Evolutionary conservation across 495 filamentous ascomycete genomes (phyloP), one percentile per base, ranked within the genome.

Genomic region (Podospora australis): DNA sequence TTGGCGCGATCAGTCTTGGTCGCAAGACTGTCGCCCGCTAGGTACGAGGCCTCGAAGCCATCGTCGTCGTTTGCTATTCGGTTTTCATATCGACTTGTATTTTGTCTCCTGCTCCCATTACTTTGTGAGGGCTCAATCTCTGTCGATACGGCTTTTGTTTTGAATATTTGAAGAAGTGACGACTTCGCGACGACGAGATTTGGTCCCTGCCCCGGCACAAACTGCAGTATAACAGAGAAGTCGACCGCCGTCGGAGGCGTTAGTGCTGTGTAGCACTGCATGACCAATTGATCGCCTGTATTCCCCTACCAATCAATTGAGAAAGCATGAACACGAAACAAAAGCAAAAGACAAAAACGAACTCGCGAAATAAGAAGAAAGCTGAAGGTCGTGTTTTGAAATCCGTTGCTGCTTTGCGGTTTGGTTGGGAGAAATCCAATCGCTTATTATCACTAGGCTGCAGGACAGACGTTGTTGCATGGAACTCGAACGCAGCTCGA

Each of bases 211-310:
- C 86, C 69, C 23, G 81, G 82, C 34, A 83, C 69, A 59, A 99
- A 91, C 17, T 88, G 80, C 14, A 95, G 67, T 35, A 75, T 77
- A 58, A 97, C 64, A 28, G 91, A 87, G 70, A 95, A 86, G 48
- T 88, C 88, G 60, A 99, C 88, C 56, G 89, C 88, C 58, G 88
- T 94, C 17, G 92, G 89, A 69, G 92, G 83, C 55, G 88, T 80
- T 59, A 99, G 70, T 74, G 96, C 90, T 53, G 87, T 88, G 72
- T 96, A 97, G 71, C 74, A 77, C 59, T 80, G 77, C 77, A 80
- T 80, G 4, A 26, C 10, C n/a, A n/a, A n/a, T n/a, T n/a, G n/a
- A n/a, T n/a, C n/a, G n/a, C n/a, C n/a, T n/a, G n/a, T n/a, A n/a
- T n/a, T n/a, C n/a, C n/a, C n/a, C n/a, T n/a, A n/a, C n/a, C n/a